Evolutionary conservation across 1,139 yeast species (phyloP), one percentile per base, ranked within the genome.

Genomic region (Pichia inconspicua): DNA sequence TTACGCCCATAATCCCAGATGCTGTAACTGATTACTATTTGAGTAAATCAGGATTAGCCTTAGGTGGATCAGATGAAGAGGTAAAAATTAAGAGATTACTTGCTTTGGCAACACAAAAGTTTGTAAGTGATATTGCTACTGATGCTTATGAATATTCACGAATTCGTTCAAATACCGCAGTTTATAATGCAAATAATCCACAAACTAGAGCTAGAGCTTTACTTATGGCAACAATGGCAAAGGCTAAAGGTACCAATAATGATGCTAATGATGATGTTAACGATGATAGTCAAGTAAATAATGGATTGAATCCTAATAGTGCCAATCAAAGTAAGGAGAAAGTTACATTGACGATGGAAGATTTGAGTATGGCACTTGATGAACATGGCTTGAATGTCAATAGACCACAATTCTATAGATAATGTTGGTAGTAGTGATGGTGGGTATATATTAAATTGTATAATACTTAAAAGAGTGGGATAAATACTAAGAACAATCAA

Each of bases 111-210:
- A 90, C 98, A 0, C 98, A 94, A 61, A 92, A 94, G 63, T 94
- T 94, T 64, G 77, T 94, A 34, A 82, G 92, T 52, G 98, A 92
- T 63, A 83, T 94, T 38, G 96, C 98, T 1, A 89, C 90, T 22
- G 97, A 94, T 65, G 97, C 98, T 0, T 92, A 88, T 64, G 98
- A 94, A 63, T 90, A 88, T 64, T 84, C 96, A 11, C 73, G 97
- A 53, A 92, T 94, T 57, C 75, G 97, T 52, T 86, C 90, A 25
- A 75, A 89, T 10, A 78, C 88, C 6, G 82, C 96, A 0, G 95
- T 87, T 22, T 84, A 87, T 58, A 82, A 84, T 58, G 82, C 95
- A 1, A 75, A 87, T 41, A 88, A 88, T 61, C 96, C 96, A 4
- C 95, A 87, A 62, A 84, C 82, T 0, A 72, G 96, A 57, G 95